These are phyloP conservation scores for Comarum palustre DNA, from an alignment of 306 rosid genomes.

Conservation along the genomic window DNA sequence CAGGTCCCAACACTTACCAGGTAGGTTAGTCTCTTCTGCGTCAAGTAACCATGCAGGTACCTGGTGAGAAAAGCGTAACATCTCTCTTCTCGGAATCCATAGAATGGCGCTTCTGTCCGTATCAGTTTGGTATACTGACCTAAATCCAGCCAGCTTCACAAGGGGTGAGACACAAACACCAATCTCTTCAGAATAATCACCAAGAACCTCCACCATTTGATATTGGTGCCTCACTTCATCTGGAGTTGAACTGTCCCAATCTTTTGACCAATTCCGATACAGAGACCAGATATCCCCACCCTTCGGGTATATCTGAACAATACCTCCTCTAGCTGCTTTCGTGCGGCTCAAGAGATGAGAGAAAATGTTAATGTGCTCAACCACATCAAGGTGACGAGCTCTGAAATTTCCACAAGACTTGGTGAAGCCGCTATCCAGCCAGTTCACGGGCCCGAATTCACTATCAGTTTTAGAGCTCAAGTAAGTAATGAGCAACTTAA, in stretches of 20 bases:
- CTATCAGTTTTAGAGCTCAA: slow-evolving; percentile 83
- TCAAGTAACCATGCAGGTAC: slow-evolving; percentile 83
- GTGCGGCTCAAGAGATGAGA: slow-evolving; percentile 72
- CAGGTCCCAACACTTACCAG: slow-evolving; percentile 86
- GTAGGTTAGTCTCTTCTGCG: slow-evolving; percentile 53
- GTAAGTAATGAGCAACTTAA: slow-evolving; percentile 77
- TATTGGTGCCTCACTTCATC: slow-evolving; percentile 83
- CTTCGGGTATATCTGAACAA: slow-evolving; percentile 80
- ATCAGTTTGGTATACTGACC: slow-evolving; percentile 73
- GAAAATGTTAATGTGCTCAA: slow-evolving; percentile 85
- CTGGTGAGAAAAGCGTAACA: slow-evolving; percentile 93
- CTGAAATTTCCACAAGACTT: slow-evolving; percentile 97
- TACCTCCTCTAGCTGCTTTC: slow-evolving; percentile 93
- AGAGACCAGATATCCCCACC: slow-evolving; percentile 91
- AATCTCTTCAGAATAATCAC: slow-evolving; percentile 85
- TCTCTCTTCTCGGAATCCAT: slow-evolving; percentile 86
- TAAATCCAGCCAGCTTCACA: slow-evolving; percentile 74
- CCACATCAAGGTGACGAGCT: slow-evolving; percentile 67
- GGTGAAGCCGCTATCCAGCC: slow-evolving; percentile 88
- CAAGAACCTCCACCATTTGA: slow-evolving; percentile 95
- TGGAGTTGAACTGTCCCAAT: slow-evolving; percentile 86
- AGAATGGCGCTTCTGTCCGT: slow-evolving; percentile 56
- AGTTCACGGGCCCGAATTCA: slow-evolving; percentile 78
- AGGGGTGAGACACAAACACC: slow-evolving; percentile 84
- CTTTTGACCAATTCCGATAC: slow-evolving; percentile 77